Base-by-base conservation (phyloP, 73 alveolate species). In the Symbiodinium pilosum region DNA sequence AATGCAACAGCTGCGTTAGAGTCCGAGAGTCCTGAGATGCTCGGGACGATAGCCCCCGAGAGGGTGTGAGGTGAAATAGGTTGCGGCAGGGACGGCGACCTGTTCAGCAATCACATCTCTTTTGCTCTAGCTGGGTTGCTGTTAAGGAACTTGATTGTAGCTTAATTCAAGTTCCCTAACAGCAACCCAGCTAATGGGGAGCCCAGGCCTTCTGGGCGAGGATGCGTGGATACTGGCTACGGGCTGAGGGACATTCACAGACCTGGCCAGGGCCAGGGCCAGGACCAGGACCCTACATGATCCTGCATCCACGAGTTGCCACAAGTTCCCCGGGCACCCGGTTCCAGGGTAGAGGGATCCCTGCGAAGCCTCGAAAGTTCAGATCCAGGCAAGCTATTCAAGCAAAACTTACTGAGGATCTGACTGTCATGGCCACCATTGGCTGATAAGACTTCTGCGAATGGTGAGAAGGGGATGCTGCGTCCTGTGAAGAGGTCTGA, bases 361-460 rank as follows among this genome's bases (percentile, higher is more conserved):
- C 81, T 64, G 81, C 30, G 81, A 64, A n/a, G 81, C 81, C 81
- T 64, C 81, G 81, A 26, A 18, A 28, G 81, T 20, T 64, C 39
- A 64, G 39, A 64, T 24, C 34, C 16, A 26, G 24, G 30, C 81
- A 56, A 16, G 6, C 38, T 21, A 56, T 34, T 56, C 75, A 11
- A 56, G 34, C 28, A 26, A 32, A n/a, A 26, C 12, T 64, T 38
- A n/a, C 40, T 21, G 39, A 64, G 81, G 34, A 28, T 32, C 85
- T 14, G n/a, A 43, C 97, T 24, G 97, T 69, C 87, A 91, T 91
- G 40, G 97, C 36, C n/a, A 91, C 88, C 81, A 91, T 26, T 1
- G 97, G 97, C 77, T 91, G 97, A 40, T 91, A 91, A 42, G 97
- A 91, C 40, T 91, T 91, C 89, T 91, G 97, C 39, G 97, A 91